Conservation (phyloP, 1,284 basidiomycete species). For the Heterobasidion occidentale region DNA sequence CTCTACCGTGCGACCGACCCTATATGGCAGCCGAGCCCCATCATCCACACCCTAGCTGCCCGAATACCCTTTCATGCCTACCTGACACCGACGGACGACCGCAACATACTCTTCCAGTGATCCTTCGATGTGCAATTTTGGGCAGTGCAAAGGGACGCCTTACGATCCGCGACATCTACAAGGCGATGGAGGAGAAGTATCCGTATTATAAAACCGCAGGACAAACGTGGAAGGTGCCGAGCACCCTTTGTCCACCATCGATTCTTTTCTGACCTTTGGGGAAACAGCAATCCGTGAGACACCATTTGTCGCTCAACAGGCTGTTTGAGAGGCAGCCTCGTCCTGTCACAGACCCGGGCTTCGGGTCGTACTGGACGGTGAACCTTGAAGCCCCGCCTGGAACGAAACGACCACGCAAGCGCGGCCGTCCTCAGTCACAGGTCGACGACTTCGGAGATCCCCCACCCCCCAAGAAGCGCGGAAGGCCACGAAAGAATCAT, state of each 20-base stretch:
- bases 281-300: conserved; percentile 71
- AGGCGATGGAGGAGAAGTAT: conserved; percentile 77
- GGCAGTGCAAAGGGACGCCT: conserved; percentile 67
- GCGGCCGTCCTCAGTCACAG: conserved; percentile 52
- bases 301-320: conserved; percentile 72
- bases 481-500: conserved; percentile 35
- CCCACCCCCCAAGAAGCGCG: conserved; percentile 30
- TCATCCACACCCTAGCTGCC: conserved; percentile 61
- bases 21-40: conserved; percentile 28
- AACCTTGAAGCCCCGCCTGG: conserved; percentile 73
- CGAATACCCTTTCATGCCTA: conserved; percentile 65
- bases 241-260: neutral
- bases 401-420: conserved; percentile 73
- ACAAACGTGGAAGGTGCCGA: conserved; percentile 67
- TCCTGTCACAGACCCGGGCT: conserved; percentile 74
- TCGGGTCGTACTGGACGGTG: conserved; percentile 80
- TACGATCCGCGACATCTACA: conserved; percentile 76
- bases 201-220: conserved; percentile 71
- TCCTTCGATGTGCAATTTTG: conserved; percentile 72
- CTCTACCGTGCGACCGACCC: neutral
- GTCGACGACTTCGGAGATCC: conserved; percentile 22
- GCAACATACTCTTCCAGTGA: conserved; percentile 74
- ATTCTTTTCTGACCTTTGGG: conserved; percentile 7
- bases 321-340: conserved; percentile 72
- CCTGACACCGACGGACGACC: conserved; percentile 70